Percentiles rank a stretch among this genome's conserved stretches.
Evolutionary conservation across 2,329 filamentous ascomycete genomes (phyloP).

Genomic region (Ampelomyces quisqualis): DNA sequence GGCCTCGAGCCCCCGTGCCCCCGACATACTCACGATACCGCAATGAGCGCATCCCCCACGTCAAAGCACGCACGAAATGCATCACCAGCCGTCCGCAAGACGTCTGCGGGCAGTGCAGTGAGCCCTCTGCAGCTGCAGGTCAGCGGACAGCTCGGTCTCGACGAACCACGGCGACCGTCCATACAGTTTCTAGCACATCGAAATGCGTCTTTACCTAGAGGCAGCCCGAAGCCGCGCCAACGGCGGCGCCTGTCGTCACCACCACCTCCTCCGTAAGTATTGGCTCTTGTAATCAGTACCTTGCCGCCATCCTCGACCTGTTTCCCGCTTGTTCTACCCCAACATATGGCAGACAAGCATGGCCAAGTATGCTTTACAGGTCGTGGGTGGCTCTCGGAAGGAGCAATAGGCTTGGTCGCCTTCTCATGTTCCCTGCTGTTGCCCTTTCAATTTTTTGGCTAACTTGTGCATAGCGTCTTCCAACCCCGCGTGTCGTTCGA

Average conservation of each 20-base stretch:
- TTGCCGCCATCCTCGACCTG: conserved; percentile 6
- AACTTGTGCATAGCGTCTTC: conserved; percentile 55
- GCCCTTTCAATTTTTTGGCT: conserved; percentile 11
- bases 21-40: conserved; percentile 17
- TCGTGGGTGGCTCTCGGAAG: conserved; percentile 19
- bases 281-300: conserved; percentile 5
- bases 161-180: conserved; percentile 38
- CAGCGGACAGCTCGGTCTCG: conserved; percentile 21
- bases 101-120: conserved; percentile 18
- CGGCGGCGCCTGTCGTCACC: conserved; percentile 44
- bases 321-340: conserved; percentile 1
- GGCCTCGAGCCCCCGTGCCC: conserved; percentile 25
- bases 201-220: conserved; percentile 33
- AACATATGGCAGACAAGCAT: conserved; percentile 16
- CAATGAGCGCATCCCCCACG: conserved; percentile 41
- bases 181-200: conserved; percentile 43
- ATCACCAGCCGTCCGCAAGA: conserved; percentile 27
- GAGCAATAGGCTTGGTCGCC: conserved; percentile 21
- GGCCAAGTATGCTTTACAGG: conserved; percentile 29
- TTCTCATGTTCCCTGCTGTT: conserved; percentile 22
- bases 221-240: conserved; percentile 36
- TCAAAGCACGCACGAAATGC: conserved; percentile 28
- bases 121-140: conserved; percentile 32
- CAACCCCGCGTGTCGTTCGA: conserved; percentile 71
- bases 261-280: conserved; percentile 46